phyloP scores from a whole-genome alignment of 169 alveolate species.

The Plasmodium gonderi region DNA sequence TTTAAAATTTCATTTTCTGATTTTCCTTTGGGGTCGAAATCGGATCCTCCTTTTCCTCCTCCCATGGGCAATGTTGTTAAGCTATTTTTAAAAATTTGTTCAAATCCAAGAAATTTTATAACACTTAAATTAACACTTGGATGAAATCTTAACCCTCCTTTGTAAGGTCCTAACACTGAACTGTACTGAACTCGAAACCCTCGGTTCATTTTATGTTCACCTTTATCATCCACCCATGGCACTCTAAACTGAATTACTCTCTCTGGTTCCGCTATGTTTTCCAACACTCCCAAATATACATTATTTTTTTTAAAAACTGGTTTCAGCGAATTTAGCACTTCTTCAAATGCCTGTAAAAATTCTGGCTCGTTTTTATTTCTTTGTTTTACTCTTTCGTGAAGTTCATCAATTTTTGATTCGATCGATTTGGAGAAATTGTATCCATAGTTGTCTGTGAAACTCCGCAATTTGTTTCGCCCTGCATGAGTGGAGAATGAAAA shows the following conservation, averaged over 20 bases:
- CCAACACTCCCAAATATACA: slow-evolving; percentile 80
- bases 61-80: slow-evolving; percentile 90
- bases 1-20: slow-evolving; percentile 84
- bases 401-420: slow-evolving; percentile 34
- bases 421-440: slow-evolving; percentile 9
- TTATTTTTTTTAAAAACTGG: slow-evolving; percentile 79
- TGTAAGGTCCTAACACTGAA: slow-evolving; percentile 89
- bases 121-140: slow-evolving; percentile 87
- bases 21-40: slow-evolving; percentile 91
- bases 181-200: slow-evolving; percentile 89
- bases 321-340: slow-evolving; percentile 73
- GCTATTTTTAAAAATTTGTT: slow-evolving; percentile 89
- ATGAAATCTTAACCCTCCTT: slow-evolving; percentile 91
- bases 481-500: neutral
- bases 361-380: slow-evolving; percentile 55
- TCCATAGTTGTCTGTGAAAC: slow-evolving; percentile 32
- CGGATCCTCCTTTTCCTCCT: slow-evolving; percentile 92
- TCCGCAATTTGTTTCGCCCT: slow-evolving; percentile 20
- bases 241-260: slow-evolving; percentile 82
- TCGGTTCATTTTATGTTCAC: slow-evolving; percentile 83
- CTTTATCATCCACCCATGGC: slow-evolving; percentile 87
- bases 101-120: slow-evolving; percentile 89
- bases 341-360: slow-evolving; percentile 75
- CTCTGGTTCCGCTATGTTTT: slow-evolving; percentile 85
- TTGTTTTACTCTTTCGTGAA: slow-evolving; percentile 8